These are phyloP conservation scores for Lophium mytilinum DNA, from an alignment of 495 filamentous ascomycete genomes.

Conservation along the genomic window DNA sequence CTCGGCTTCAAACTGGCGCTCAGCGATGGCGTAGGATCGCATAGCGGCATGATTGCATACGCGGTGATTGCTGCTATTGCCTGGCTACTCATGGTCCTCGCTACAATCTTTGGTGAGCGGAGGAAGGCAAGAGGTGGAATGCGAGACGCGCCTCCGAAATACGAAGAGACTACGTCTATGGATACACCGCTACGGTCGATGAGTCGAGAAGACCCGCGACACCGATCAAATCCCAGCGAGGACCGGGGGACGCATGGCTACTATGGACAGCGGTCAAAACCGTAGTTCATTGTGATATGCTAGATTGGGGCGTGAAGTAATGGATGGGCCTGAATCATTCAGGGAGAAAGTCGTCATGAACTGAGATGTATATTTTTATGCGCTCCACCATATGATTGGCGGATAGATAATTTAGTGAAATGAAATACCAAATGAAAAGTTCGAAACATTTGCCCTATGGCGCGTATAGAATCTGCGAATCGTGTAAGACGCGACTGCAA, in stretches of 20 bases:
- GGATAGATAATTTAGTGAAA: too few species aligned
- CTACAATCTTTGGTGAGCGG: slow-evolving; percentile 16
- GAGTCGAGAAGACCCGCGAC: not conserved
- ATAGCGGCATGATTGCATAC: slow-evolving; percentile 20
- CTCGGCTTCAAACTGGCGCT: slow-evolving; percentile 32
- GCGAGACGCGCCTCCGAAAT: slow-evolving; percentile 14
- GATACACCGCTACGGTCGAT: not conserved
- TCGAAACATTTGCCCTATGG: too few species aligned
- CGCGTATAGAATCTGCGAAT: too few species aligned
- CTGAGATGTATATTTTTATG: too few species aligned
- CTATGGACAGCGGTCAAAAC: not conserved
- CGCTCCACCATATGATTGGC: too few species aligned
- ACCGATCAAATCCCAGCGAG: too few species aligned
- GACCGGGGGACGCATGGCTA: not conserved
- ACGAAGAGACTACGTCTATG: slow-evolving; percentile 2
- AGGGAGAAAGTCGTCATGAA: too few species aligned
- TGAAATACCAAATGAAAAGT: too few species aligned
- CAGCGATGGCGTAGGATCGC: slow-evolving; percentile 2
- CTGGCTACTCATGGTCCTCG: slow-evolving; percentile 16
- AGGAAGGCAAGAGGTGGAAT: not conserved
- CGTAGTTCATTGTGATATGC: too few species aligned
- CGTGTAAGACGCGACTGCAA: too few species aligned
- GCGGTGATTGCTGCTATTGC: slow-evolving; percentile 20
- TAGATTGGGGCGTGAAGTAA: too few species aligned
- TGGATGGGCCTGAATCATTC: too few species aligned